phyloP scores from a whole-genome alignment of 129 eudicot genomes.

The Arctium lappa region DNA sequence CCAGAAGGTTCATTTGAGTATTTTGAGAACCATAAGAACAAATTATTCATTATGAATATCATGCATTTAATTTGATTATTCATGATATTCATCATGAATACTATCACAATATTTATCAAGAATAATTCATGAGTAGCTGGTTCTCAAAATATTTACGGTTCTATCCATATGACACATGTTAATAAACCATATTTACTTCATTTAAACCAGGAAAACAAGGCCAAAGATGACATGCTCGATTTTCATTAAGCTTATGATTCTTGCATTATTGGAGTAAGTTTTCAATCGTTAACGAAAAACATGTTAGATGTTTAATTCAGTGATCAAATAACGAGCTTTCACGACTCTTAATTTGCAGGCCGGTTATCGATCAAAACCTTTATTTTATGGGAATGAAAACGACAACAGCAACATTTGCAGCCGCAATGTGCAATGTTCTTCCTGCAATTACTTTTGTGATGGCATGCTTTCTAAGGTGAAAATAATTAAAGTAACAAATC shows the following conservation, averaged over 20 bases:
- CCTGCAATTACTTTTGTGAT: conserved; percentile 71
- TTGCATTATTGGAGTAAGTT: conserved; percentile 60
- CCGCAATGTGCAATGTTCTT: conserved; percentile 59
- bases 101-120: neutral
- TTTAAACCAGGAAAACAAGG: conserved; percentile 46
- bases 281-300: neutral
- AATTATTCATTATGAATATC: neutral
- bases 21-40: neutral
- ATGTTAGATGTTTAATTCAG: neutral
- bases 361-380: conserved; percentile 72
- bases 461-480: conserved; percentile 55
- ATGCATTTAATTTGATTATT: neutral
- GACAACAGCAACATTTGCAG: conserved; percentile 75
- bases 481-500: neutral
- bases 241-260: conserved; percentile 47
- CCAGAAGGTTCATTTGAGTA: too few species aligned
- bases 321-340: neutral
- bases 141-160: neutral
- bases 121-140: too few species aligned
- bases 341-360: conserved; percentile 31
- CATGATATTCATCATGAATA: neutral
- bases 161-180: neutral
- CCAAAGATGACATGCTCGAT: conserved; percentile 57
- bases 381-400: conserved; percentile 60
- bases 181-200: neutral